Percentiles rank a stretch among this genome's conserved stretches.
phyloP scores from a whole-genome alignment of 2,329 filamentous ascomycete species.

The Stylonectria norvegica region DNA sequence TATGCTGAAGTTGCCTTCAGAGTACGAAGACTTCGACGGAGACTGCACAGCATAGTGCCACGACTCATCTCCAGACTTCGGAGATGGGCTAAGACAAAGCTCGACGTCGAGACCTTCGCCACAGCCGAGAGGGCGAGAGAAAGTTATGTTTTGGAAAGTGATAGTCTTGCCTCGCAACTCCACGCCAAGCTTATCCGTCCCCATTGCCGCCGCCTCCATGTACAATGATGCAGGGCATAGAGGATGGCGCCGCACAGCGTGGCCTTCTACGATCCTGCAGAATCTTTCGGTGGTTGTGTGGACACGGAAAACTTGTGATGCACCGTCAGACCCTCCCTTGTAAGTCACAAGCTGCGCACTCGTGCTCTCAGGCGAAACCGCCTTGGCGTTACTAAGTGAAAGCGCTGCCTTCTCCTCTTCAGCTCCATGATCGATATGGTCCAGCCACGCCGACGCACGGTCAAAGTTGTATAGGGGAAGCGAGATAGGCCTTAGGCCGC shows the following conservation, averaged over 20 bases:
- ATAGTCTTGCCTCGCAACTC: slow-evolving; percentile 7
- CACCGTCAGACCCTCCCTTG: slow-evolving; percentile 5
- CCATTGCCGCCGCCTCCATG: slow-evolving; percentile 19
- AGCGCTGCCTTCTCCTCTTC: slow-evolving; percentile 2
- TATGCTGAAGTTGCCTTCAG: slow-evolving; percentile 11
- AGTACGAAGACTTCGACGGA: slow-evolving; percentile 5
- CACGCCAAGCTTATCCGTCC: slow-evolving; percentile 8
- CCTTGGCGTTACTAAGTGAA: no score
- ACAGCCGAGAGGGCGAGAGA: slow-evolving; percentile 11
- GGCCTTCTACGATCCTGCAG: slow-evolving; percentile 13
- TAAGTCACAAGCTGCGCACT: slow-evolving; percentile 6
- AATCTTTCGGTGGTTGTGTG: slow-evolving; percentile 11
- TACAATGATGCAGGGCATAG: slow-evolving; percentile 23
- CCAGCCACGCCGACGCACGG: slow-evolving; percentile 13
- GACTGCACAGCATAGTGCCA: slow-evolving; percentile 12
- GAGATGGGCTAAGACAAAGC: slow-evolving; percentile 3
- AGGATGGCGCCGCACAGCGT: slow-evolving; percentile 14
- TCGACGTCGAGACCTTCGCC: slow-evolving; percentile 6
- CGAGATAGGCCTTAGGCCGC: slow-evolving; percentile 8
- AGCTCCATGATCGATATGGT: slow-evolving; percentile 13
- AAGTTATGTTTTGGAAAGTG: slow-evolving; percentile 12
- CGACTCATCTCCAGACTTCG: slow-evolving; percentile 1
- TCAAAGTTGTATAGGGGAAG: slow-evolving; percentile 19
- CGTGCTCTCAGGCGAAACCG: no score
- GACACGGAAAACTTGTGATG: slow-evolving; percentile 8